Base-by-base conservation (phyloP, 1,139 yeast species). In the Candida tetrigidarum region DNA sequence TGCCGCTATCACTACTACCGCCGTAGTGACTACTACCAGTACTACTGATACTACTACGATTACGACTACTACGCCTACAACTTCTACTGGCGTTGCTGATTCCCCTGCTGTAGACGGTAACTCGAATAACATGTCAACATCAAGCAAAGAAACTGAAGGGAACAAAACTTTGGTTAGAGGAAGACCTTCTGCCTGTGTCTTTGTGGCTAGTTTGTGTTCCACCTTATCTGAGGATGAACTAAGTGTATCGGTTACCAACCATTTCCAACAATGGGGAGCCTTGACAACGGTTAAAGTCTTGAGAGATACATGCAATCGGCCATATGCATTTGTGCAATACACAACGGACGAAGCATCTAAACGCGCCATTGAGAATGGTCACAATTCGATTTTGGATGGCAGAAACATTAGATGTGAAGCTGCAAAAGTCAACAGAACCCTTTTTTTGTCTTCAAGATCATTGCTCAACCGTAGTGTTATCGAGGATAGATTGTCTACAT, bases 301-400 rank as follows among this genome's bases (percentile, higher is more conserved):
- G 50, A 74, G 97, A 44, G 97, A 92, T 66, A 81, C 86, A 15
- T 72, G 81, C 26, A 86, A 87, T 60, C 76, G 97, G 35, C 98
- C 98, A 0, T 92, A 92, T 63, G 97, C 97, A 0, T 92, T 92
- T 74, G 97, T 91, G 36, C 97, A 92, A 64, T 90, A 86, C 61
- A 71, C 81, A 11, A 81, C 71, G 45, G 96, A 86, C 50, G 70
- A 68, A 5, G 95, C 87, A 52, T 92, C 96, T 8, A 74, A 76
- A 45, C 61, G 53, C 4, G 98, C 97, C 1, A 76, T 91, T 43
- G 65, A 64, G 34, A 71, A 75, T 44, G 96, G 90, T 8, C 93
- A 88, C 54, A 84, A 86, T 43, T 74, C 89, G 4, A 60, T 71
- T 5, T 67, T 92, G 43, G 82, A 87, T 59, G 96, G 91, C 10